Percentiles rank a stretch among this genome's conserved stretches.
phyloP scores from a whole-genome alignment of 148 eudicot species.

The Arbutus unedo region DNA sequence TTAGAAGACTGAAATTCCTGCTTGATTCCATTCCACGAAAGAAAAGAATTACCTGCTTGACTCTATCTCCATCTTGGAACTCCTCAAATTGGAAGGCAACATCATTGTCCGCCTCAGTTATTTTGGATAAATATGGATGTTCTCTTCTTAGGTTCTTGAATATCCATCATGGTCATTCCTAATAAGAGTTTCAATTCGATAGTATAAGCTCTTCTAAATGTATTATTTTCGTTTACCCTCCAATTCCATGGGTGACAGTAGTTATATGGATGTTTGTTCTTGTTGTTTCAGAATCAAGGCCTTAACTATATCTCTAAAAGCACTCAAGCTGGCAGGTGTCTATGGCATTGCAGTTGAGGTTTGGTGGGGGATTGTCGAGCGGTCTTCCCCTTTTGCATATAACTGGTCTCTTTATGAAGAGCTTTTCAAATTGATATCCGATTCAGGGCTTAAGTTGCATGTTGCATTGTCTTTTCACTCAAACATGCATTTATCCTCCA shows the following conservation, averaged over 20 bases:
- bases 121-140: neutral
- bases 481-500: conserved; percentile 37
- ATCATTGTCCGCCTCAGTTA: neutral
- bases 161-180: neutral
- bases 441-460: conserved; percentile 58
- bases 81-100: neutral
- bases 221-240: neutral
- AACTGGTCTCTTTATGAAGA: conserved; percentile 63
- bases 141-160: neutral
- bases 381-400: conserved; percentile 44
- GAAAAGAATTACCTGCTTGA: neutral
- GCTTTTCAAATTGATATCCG: conserved; percentile 46
- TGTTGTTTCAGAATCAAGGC: conserved; percentile 54
- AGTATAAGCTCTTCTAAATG: neutral
- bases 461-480: conserved; percentile 64
- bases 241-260: conserved; percentile 16
- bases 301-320: conserved; percentile 50
- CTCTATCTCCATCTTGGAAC: neutral
- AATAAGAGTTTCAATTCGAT: neutral
- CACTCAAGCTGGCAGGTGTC: conserved; percentile 68
- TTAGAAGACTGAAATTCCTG: neutral
- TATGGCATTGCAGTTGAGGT: conserved; percentile 70
- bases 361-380: conserved; percentile 75
- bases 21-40: neutral
- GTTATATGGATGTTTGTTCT: conserved; percentile 7